These are phyloP conservation scores for Aureobasidium vineae DNA, from an alignment of 2,329 filamentous ascomycete genomes.

Conservation along the genomic window DNA sequence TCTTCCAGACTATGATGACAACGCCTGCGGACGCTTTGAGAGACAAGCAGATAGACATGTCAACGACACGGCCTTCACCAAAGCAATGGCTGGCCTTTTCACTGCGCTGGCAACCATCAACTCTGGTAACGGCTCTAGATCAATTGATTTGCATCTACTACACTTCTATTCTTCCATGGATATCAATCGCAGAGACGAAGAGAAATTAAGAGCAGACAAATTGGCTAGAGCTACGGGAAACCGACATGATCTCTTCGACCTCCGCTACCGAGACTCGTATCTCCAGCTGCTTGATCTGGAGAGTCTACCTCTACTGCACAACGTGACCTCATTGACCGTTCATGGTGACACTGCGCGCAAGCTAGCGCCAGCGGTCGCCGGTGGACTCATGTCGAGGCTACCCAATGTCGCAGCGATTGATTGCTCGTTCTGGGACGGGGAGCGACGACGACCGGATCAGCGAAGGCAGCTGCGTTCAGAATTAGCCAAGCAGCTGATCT, in stretches of 20 bases:
- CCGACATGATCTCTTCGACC: constrained; percentile 11
- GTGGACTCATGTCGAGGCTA: background rate
- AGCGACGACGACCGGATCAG: background rate
- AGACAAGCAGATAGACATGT: background rate
- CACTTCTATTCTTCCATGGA: constrained; percentile 4
- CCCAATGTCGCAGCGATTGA: background rate
- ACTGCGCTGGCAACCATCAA: background rate
- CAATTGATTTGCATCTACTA: background rate
- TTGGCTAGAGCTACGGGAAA: background rate
- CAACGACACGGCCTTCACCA: constrained; percentile 3
- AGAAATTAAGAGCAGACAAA: background rate
- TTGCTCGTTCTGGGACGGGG: constrained; percentile 1
- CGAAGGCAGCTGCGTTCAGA: background rate
- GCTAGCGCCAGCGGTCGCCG: background rate
- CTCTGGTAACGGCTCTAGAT: background rate
- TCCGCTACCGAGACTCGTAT: constrained; percentile 16
- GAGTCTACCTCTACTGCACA: background rate
- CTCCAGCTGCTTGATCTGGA: background rate
- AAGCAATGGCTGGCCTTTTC: background rate
- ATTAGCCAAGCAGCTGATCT: background rate
- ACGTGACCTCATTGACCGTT: background rate
- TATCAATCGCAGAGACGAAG: background rate
- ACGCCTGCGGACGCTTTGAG: constrained; percentile 14
- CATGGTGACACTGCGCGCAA: background rate
- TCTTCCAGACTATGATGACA: constrained; percentile 12